Conservation (phyloP, 1,284 basidiomycete species). For the Quambalaria eucalypti region DNA sequence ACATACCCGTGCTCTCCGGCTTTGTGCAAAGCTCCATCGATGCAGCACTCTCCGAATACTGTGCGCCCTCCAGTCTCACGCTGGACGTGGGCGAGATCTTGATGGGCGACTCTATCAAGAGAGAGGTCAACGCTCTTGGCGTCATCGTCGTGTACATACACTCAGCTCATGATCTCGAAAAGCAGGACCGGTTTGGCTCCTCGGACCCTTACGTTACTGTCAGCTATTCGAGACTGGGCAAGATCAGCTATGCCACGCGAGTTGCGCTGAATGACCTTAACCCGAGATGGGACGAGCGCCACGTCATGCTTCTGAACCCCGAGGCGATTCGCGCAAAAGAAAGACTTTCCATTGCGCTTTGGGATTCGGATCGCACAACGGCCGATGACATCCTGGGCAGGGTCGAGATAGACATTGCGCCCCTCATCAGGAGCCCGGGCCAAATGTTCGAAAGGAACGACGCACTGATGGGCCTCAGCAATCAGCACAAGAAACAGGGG, state of each 20-base stretch:
- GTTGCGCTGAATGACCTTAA: constrained; percentile 26
- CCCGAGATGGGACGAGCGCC: constrained; percentile 28
- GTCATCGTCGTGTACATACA: constrained; percentile 24
- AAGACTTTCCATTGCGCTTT: constrained; percentile 35
- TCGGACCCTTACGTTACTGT: constrained; percentile 29
- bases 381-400: constrained; percentile 50
- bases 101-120: constrained; percentile 30
- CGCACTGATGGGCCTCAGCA: constrained; percentile 11
- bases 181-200: constrained; percentile 22
- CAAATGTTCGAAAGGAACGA: constrained; percentile 11
- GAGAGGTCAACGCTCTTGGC: constrained; percentile 27
- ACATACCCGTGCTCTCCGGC: constrained; percentile 23
- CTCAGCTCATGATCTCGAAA: constrained; percentile 21
- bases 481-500: constrained; percentile 29
- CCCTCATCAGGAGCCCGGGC: constrained; percentile 42
- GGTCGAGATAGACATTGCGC: constrained; percentile 48
- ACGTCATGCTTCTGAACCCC: constrained; percentile 18
- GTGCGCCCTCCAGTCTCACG: constrained; percentile 24
- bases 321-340: constrained; percentile 22
- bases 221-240: constrained; percentile 16
- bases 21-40: constrained; percentile 31
- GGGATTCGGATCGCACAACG: constrained; percentile 50
- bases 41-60: constrained; percentile 24
- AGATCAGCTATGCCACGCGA: constrained; percentile 22
- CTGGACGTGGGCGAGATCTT: constrained; percentile 29